Base-by-base conservation (phyloP, 768 basidiomycete species). In the Collybia mongolica region DNA sequence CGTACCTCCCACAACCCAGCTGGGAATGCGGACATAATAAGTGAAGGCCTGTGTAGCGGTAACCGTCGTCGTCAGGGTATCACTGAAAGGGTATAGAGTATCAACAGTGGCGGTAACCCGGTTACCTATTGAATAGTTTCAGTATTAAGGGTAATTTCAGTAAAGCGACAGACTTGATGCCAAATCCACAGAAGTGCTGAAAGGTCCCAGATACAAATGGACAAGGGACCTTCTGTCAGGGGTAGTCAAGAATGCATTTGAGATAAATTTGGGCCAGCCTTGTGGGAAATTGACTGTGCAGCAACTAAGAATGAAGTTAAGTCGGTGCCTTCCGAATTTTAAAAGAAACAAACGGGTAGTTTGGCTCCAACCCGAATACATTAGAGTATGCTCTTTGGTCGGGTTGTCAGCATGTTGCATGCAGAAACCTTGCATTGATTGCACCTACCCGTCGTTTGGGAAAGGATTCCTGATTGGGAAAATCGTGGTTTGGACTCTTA, bases 281-380 rank as follows among this genome's bases (percentile, higher is more conserved):
- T 80, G 77, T 14, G 77, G 77, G 48, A 72, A 70, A 46, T 79
- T 76, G 37, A 79, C 78, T 5, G 75, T 76, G 61, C 76, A 77
- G 48, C 75, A 76, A 5, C 72, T 73, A 39, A 11, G 36, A 22
- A 35, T 11, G 19, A 37, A 17, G 12, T 45, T 14, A 44, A 29
- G 6, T 24, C 26, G 18, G 12, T 9, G 18, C 14, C 26, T 46
- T 3, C 14, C 23, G 15, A 12, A 19, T 15, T 28, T 29, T 24
- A 14, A 40, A 22, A 17, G 19, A 39, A 22, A 62, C 69, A 56
- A 32, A 75, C 68, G 75, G 75, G 52, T 77, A 77, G 47, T 77
- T 76, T 4, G 74, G 75, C 52, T 76, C 69, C 7, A 77, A 63
- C 0, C 75, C 73, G 49, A 77, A 76, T 9, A 79, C 75, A 52